These are phyloP conservation scores for Trichoderma arundinaceum DNA, from an alignment of 2,329 filamentous ascomycete genomes.

Conservation along the genomic window DNA sequence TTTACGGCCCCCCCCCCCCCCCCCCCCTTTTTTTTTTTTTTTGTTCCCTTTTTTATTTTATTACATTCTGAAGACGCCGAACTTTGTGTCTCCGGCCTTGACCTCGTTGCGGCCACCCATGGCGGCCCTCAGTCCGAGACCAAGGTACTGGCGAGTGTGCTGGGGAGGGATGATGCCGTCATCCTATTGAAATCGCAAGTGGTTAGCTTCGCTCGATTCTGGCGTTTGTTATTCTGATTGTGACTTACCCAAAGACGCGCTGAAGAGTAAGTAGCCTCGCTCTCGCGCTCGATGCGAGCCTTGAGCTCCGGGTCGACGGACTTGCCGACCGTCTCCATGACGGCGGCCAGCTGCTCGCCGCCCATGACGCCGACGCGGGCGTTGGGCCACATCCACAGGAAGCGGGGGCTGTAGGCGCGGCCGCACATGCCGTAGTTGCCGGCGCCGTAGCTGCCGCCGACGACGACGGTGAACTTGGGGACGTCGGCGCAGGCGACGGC, in stretches of 20 bases:
- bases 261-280: conserved; percentile 84
- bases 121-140: conserved; percentile 73
- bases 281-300: conserved; percentile 86
- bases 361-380: conserved; percentile 98
- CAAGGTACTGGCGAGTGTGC: conserved; percentile 75
- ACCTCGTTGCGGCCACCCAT: conserved; percentile 70
- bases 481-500: conserved; percentile 93
- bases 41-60: neutral
- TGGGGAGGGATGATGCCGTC: conserved; percentile 81
- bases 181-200: conserved; percentile 56
- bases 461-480: conserved; percentile 94
- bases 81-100: conserved; percentile 67
- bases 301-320: conserved; percentile 80
- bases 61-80: conserved; percentile 85
- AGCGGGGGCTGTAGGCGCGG: conserved; percentile 86
- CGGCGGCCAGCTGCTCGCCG: conserved; percentile 83
- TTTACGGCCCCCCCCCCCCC: no score
- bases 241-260: conserved; percentile 81
- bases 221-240: no score
- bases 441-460: conserved; percentile 90
- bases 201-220: neutral
- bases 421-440: conserved; percentile 99
- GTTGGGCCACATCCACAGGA: conserved; percentile 97
- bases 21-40: neutral
- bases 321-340: conserved; percentile 94